Conservation (phyloP, 805 yeast species). For the Suhomyces sp. region DNA sequence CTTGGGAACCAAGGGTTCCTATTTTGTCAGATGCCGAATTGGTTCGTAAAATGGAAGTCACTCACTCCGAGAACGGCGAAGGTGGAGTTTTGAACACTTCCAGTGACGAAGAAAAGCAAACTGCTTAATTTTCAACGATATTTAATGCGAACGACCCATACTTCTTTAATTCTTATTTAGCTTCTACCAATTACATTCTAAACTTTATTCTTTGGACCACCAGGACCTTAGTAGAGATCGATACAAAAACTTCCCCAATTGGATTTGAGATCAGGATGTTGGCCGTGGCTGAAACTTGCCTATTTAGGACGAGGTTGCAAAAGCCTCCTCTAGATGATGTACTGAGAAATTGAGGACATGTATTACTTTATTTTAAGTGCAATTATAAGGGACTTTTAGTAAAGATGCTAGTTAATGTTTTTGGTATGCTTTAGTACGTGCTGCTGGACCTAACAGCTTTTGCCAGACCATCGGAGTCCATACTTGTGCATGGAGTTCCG, state of each 20-base stretch:
- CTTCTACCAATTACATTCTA: background rate
- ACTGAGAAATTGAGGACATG: too few relatives aligned
- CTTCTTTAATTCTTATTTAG: background rate
- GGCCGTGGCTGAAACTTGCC: background rate
- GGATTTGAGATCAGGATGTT: background rate
- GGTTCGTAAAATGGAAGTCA: constrained; percentile 31
- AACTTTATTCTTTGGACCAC: background rate
- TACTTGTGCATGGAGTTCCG: background rate
- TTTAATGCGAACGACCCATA: background rate
- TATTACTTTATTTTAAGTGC: too few relatives aligned
- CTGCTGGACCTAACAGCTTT: background rate
- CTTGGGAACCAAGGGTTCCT: constrained; percentile 40
- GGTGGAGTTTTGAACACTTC: constrained; percentile 10
- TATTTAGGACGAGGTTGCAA: background rate
- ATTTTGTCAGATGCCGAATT: constrained; percentile 38
- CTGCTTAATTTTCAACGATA: background rate
- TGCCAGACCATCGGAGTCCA: background rate
- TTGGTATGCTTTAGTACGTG: background rate
- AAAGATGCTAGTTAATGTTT: too few relatives aligned
- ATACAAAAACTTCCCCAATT: too few relatives aligned
- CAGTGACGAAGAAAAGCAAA: constrained; percentile 10
- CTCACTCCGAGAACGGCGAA: constrained; percentile 30
- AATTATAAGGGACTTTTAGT: too few relatives aligned
- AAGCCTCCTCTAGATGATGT: too few relatives aligned
- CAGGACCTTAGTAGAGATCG: background rate